A percentile compares a stretch with the other conserved stretches of the same genome.
phyloP scores from a whole-genome alignment of 805 yeast species.

The Yarrowia osloensis region DNA sequence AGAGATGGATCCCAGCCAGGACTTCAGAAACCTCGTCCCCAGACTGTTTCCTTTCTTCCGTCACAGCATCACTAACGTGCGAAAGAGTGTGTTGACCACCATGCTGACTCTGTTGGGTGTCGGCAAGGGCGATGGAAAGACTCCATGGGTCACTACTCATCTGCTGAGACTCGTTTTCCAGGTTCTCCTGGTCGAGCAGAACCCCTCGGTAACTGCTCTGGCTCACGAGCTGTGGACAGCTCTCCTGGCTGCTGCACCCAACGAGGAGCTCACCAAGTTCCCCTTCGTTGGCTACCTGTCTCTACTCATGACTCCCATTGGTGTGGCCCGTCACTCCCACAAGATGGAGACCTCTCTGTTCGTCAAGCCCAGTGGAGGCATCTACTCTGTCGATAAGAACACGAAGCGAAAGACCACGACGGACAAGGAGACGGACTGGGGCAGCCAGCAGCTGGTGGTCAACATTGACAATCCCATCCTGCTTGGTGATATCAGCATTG shows the following conservation, averaged over 20 bases:
- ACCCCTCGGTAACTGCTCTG: conserved; percentile 63
- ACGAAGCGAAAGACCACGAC: conserved; percentile 14
- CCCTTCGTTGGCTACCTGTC: conserved; percentile 44
- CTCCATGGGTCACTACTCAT: conserved; percentile 77
- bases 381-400: conserved; percentile 37
- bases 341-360: conserved; percentile 76
- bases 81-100: conserved; percentile 83
- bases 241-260: conserved; percentile 45
- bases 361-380: conserved; percentile 74
- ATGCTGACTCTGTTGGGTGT: conserved; percentile 68
- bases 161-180: conserved; percentile 78
- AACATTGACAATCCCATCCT: conserved; percentile 93
- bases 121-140: conserved; percentile 44
- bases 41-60: conserved; percentile 88
- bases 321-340: conserved; percentile 85
- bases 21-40: conserved; percentile 81
- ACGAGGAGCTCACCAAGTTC: conserved; percentile 37
- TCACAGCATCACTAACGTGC: conserved; percentile 88
- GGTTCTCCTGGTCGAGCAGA: conserved; percentile 86
- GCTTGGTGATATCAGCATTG: conserved; percentile 84
- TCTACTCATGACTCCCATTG: conserved; percentile 88
- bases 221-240: conserved; percentile 63
- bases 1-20: conserved; percentile 49
- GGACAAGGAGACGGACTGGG: conserved; percentile 26
- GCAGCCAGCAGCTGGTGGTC: conserved; percentile 43